Evolutionary conservation across 2,329 filamentous ascomycete genomes (phyloP).

Genomic region (Botryotinia globosa): DNA sequence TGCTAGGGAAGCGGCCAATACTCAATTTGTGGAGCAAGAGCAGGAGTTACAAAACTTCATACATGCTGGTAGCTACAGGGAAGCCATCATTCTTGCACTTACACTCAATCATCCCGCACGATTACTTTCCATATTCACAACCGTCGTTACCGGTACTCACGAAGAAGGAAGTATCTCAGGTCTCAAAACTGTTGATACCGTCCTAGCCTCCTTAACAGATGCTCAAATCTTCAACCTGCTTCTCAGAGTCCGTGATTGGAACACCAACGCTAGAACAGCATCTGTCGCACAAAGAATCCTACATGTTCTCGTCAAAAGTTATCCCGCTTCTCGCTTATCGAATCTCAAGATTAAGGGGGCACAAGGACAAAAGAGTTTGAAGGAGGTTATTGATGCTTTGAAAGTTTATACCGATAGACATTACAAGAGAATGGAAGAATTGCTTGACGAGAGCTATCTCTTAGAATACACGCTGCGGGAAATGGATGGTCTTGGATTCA

Average conservation of each 20-base stretch:
- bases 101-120: conserved; percentile 92
- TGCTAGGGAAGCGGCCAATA: conserved; percentile 68
- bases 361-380: conserved; percentile 63
- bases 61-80: conserved; percentile 79
- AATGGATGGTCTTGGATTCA: conserved; percentile 63
- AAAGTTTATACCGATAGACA: conserved; percentile 90
- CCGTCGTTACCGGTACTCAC: conserved; percentile 65
- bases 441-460: conserved; percentile 91
- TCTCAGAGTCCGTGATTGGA: conserved; percentile 87
- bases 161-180: conserved; percentile 65
- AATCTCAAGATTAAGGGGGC: conserved; percentile 61
- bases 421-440: conserved; percentile 82
- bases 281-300: conserved; percentile 83
- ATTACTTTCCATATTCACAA: conserved; percentile 78
- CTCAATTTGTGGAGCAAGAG: conserved; percentile 85
- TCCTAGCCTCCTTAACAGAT: conserved; percentile 73
- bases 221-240: conserved; percentile 84
- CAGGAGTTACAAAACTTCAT: conserved; percentile 94
- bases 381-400: conserved; percentile 83
- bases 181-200: conserved; percentile 72
- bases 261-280: conserved; percentile 87
- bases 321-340: conserved; percentile 75
- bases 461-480: conserved; percentile 89
- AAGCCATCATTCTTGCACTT: conserved; percentile 87
- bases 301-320: conserved; percentile 73